phyloP scores from a whole-genome alignment of 2,329 filamentous ascomycete species.

The Microsporum canis region DNA sequence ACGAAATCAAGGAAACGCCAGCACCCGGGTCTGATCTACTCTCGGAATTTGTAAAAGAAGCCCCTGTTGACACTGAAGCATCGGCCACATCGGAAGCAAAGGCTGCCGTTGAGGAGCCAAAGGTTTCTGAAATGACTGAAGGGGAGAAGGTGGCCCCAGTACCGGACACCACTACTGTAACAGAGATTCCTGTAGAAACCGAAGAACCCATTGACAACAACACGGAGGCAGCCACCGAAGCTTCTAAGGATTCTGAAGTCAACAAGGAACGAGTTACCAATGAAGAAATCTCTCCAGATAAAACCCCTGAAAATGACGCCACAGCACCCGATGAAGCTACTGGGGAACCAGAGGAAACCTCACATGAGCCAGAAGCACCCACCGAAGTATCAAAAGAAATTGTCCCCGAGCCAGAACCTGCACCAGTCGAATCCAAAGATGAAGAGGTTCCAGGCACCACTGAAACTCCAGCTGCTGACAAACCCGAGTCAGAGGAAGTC shows the following conservation, averaged over 20 bases:
- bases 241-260: neutral
- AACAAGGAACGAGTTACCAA: neutral
- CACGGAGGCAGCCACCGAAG: neutral
- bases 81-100: neutral
- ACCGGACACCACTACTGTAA: neutral
- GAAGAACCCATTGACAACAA: neutral
- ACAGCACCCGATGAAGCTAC: neutral
- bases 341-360: neutral
- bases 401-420: neutral
- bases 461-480: neutral
- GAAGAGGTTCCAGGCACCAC: neutral
- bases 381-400: neutral
- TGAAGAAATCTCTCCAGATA: neutral
- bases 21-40: neutral
- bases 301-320: neutral
- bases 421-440: neutral
- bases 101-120: neutral
- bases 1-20: neutral
- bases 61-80: neutral
- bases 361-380: neutral
- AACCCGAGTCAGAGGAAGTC: neutral
- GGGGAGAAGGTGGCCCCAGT: neutral
- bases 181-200: neutral
- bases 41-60: neutral
- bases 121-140: neutral